These are phyloP conservation scores for Nigrospora sphaerica DNA, from an alignment of 2,329 filamentous ascomycete species.

Conservation along the genomic window DNA sequence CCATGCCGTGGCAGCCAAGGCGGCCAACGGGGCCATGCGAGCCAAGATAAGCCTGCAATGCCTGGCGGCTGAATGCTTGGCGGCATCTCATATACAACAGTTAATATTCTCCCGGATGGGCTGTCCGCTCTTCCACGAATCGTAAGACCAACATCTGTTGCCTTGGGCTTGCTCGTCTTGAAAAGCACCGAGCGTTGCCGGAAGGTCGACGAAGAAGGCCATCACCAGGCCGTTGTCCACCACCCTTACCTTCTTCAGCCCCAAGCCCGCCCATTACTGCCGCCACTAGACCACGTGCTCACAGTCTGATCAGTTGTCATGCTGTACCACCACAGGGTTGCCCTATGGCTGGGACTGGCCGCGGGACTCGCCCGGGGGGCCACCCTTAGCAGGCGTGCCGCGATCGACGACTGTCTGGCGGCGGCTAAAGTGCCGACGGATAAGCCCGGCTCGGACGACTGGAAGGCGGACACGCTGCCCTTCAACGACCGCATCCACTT, in stretches of 20 bases:
- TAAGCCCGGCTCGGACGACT: slow-evolving; percentile 15
- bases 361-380: slow-evolving; percentile 11
- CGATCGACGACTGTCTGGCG: slow-evolving; percentile 17
- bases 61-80: not conserved
- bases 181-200: no score
- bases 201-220: no score
- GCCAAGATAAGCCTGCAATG: not conserved
- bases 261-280: not conserved
- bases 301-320: not conserved
- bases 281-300: not conserved
- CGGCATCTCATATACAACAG: no score
- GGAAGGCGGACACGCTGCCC: slow-evolving; percentile 15
- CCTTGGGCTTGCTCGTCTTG: no score
- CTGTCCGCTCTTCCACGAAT: slow-evolving; percentile 1
- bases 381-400: slow-evolving; percentile 15
- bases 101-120: not conserved
- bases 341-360: slow-evolving; percentile 18
- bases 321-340: not conserved
- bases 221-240: not conserved
- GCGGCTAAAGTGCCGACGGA: slow-evolving; percentile 13
- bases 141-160: no score
- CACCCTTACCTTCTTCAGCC: not conserved
- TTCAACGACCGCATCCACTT: slow-evolving; percentile 19
- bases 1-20: no score
- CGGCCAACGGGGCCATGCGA: not conserved